A percentile compares a stretch with the other conserved stretches of the same genome.
Evolutionary conservation across 23 red algal species (phyloP).

Genomic region (Agarophyton chilense): DNA sequence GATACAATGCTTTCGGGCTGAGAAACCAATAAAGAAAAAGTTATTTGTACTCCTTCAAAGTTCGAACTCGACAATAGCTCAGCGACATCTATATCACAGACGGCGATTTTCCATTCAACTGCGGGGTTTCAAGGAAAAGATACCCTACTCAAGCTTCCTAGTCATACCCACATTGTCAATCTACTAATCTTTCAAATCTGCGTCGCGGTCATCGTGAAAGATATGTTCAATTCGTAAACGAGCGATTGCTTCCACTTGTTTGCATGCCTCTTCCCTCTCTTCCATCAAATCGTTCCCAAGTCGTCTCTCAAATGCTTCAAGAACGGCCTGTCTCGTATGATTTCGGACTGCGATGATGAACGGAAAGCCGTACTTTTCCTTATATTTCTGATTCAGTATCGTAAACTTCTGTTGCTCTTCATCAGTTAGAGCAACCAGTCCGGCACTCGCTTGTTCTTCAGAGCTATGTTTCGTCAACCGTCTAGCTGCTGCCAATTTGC

Average conservation of each 20-base stretch:
- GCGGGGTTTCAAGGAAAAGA: too few species aligned
- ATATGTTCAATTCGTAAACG: neutral
- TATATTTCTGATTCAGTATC: neutral
- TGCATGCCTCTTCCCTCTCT: conserved; percentile 22
- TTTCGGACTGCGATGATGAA: conserved; percentile 30
- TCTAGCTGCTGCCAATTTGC: neutral
- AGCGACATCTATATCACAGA: neutral
- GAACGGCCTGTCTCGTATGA: conserved; percentile 6
- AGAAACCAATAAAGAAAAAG: neutral
- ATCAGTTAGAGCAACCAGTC: conserved; percentile 4
- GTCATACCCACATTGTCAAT: too few species aligned
- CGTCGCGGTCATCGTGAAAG: neutral
- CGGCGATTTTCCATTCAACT: neutral
- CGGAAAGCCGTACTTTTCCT: conserved; percentile 7
- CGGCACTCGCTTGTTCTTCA: conserved; percentile 19
- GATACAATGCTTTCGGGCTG: neutral
- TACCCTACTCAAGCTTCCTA: neutral
- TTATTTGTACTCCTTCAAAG: too few species aligned
- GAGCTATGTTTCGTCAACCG: neutral
- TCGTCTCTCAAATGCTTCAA: conserved; percentile 27
- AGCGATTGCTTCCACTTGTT: conserved; percentile 3
- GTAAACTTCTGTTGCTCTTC: neutral
- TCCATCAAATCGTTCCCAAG: neutral
- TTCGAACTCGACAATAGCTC: neutral
- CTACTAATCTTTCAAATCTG: too few species aligned